Evolutionary conservation across 768 basidiomycete genomes (phyloP).

Genomic region (Sutorius australiensis): DNA sequence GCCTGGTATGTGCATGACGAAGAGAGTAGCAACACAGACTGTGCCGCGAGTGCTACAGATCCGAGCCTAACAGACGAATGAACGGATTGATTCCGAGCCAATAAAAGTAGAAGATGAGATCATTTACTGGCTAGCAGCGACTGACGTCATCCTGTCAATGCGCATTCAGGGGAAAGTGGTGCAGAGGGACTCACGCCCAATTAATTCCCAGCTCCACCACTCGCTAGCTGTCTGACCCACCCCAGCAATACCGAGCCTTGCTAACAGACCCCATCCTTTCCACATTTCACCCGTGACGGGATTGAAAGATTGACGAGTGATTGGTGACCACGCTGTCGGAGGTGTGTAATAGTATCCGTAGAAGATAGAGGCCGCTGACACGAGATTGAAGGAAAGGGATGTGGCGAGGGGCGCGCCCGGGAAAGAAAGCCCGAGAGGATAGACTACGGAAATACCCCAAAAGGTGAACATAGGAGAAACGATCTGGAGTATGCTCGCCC

Average conservation of each 20-base stretch:
- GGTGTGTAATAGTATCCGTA: conserved; percentile 64
- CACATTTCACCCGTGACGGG: conserved; percentile 65
- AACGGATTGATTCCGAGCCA: neutral
- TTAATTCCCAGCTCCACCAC: conserved; percentile 97
- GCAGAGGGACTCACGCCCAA: conserved; percentile 40
- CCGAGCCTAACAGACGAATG: conserved; percentile 53
- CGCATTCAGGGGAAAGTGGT: neutral
- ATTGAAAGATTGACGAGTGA: conserved; percentile 17
- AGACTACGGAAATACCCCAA: conserved; percentile 15
- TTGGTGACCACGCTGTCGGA: conserved; percentile 69
- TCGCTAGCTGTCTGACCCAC: conserved; percentile 80
- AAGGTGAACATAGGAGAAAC: neutral
- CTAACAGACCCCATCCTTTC: conserved; percentile 61
- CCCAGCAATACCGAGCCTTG: conserved; percentile 78
- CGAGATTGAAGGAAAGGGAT: conserved; percentile 85
- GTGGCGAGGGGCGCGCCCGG: conserved; percentile 91
- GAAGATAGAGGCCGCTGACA: conserved; percentile 54
- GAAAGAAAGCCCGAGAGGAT: conserved; percentile 76
- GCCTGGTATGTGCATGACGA: conserved; percentile 77
- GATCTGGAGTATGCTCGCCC: conserved; percentile 8
- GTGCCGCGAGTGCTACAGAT: conserved; percentile 77
- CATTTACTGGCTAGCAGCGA: conserved; percentile 51
- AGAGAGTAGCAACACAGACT: conserved; percentile 80
- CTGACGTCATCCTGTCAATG: conserved; percentile 23
- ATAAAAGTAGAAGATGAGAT: neutral